Percentiles rank a stretch among this genome's conserved stretches.
phyloP scores from a whole-genome alignment of 176 grass and related monocot genomes.

The Ensete ventricosum region DNA sequence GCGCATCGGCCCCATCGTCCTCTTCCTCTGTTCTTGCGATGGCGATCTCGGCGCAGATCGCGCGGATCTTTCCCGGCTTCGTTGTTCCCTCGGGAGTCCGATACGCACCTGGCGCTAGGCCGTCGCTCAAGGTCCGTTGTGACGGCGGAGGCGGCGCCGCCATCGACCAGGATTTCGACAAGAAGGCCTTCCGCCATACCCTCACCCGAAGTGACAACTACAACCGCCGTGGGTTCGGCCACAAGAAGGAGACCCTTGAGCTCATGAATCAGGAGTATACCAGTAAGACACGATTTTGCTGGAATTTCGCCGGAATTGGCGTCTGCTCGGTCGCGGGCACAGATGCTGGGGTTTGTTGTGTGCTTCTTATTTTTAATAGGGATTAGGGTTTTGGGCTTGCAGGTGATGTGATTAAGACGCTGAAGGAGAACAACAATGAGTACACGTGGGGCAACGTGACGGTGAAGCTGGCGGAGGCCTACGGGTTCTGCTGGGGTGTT shows the following conservation, averaged over 20 bases:
- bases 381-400: neutral
- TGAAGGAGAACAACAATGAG: conserved; percentile 67
- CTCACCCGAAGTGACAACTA: conserved; percentile 96
- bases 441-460: conserved; percentile 75
- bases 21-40: neutral
- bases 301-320: too few relatives aligned
- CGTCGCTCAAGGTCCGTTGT: conserved; percentile 44
- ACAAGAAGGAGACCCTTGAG: conserved; percentile 97
- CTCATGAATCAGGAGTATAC: conserved; percentile 92
- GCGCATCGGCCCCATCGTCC: neutral
- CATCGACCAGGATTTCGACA: conserved; percentile 71
- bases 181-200: conserved; percentile 95
- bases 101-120: conserved; percentile 4
- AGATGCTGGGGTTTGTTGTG: neutral
- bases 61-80: neutral
- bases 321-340: too few relatives aligned
- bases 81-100: neutral
- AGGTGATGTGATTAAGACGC: conserved; percentile 89
- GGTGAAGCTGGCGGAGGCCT: conserved; percentile 83
- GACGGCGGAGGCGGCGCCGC: conserved; percentile 31
- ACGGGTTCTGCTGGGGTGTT: conserved; percentile 99
- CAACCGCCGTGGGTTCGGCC: conserved; percentile 78
- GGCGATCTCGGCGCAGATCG: conserved; percentile 8
- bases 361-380: too few relatives aligned
- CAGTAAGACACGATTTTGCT: conserved; percentile 33